Conservation (phyloP, 768 basidiomycete species). For the Pisolithus marmoratus region DNA sequence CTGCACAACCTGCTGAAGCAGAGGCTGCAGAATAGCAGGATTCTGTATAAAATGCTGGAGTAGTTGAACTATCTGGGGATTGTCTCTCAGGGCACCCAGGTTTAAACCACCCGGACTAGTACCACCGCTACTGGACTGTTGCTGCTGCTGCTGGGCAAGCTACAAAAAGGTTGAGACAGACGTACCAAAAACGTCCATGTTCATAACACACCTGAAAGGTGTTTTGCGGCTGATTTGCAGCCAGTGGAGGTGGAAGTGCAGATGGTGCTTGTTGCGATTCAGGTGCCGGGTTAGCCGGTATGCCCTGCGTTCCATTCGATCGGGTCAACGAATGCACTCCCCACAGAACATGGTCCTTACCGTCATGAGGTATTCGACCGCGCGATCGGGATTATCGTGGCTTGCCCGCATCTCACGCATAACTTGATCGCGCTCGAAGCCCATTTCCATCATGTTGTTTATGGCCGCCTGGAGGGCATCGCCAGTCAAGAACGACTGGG, state of each 20-base stretch:
- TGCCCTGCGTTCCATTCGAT: conserved; percentile 51
- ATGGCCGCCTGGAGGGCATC: conserved; percentile 71
- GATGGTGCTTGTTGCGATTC: conserved; percentile 22
- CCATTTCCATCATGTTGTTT: conserved; percentile 88
- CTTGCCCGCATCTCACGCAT: conserved; percentile 83
- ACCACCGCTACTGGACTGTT: conserved; percentile 29
- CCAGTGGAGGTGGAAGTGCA: conserved; percentile 12
- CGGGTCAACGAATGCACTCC: neutral
- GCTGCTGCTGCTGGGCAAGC: conserved; percentile 70
- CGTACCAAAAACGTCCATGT: neutral
- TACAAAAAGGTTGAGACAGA: conserved; percentile 21
- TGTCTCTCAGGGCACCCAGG: conserved; percentile 50
- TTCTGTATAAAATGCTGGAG: conserved; percentile 70
- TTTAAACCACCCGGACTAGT: conserved; percentile 31
- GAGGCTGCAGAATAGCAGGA: conserved; percentile 68
- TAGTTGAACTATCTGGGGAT: conserved; percentile 66
- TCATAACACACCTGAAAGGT: conserved; percentile 67
- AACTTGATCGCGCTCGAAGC: conserved; percentile 83
- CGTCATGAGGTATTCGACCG: conserved; percentile 95
- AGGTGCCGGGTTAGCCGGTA: conserved; percentile 56
- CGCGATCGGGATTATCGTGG: conserved; percentile 96
- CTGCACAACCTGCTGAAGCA: conserved; percentile 77
- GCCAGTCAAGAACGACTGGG: conserved; percentile 69
- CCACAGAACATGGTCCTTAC: conserved; percentile 39
- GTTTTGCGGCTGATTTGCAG: conserved; percentile 61